Percentiles rank a stretch among this genome's conserved stretches.
phyloP scores from a whole-genome alignment of 2,329 filamentous ascomycete genomes.

The Clonostachys rhizophaga region DNA sequence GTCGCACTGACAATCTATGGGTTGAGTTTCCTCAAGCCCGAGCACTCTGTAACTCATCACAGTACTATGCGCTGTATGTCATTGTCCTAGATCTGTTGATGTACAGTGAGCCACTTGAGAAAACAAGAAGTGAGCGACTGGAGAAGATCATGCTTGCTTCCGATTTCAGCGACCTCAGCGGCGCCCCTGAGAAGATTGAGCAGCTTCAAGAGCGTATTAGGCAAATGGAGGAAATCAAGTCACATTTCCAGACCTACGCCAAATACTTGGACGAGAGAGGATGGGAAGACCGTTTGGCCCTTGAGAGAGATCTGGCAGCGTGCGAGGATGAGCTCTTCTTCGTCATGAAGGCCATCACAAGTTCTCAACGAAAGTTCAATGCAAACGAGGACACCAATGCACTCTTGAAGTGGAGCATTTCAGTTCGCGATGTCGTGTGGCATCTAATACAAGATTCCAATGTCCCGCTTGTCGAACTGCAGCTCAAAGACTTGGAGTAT shows the following conservation, averaged over 20 bases:
- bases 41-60: constrained; percentile 92
- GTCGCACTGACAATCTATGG: constrained; percentile 91
- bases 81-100: constrained; percentile 94
- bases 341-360: constrained; percentile 99
- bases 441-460: constrained; percentile 85
- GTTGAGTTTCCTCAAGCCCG: constrained; percentile 93
- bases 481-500: constrained; percentile 86
- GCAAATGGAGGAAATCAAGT: constrained; percentile 93
- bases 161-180: constrained; percentile 94
- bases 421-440: constrained; percentile 95
- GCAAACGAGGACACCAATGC: constrained; percentile 66
- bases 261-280: constrained; percentile 82
- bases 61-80: constrained; percentile 98
- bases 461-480: constrained; percentile 87
- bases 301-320: constrained; percentile 82
- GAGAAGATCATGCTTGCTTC: constrained; percentile 99
- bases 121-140: constrained; percentile 89
- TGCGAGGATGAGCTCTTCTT: constrained; percentile 99
- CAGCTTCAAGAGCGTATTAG: constrained; percentile 88
- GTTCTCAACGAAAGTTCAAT: constrained; percentile 85
- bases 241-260: constrained; percentile 89
- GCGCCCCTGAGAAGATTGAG: constrained; percentile 88
- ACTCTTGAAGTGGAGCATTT: constrained; percentile 85
- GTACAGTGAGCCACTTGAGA: constrained; percentile 94
- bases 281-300: constrained; percentile 83